Base-by-base conservation (phyloP, 1,139 yeast genomes). In the Yamadazyma siamensis region DNA sequence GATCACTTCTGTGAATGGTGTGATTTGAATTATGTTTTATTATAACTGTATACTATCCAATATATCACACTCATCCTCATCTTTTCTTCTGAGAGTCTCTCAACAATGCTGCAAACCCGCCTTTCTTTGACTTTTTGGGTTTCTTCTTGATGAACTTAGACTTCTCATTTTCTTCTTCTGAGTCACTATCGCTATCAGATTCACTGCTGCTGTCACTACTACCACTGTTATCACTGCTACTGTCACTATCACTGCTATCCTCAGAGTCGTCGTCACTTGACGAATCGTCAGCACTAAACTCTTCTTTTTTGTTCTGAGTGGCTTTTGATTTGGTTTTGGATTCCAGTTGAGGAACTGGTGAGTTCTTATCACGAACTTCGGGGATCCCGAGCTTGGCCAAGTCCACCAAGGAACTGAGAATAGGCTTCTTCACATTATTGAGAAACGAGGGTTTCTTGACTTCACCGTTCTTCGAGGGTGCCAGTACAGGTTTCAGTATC, bases 301-400 rank as follows among this genome's bases (percentile, higher is more conserved):
- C 20, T 18, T 18, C 23, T 19, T 4, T 23, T 21, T 23, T 23
- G 17, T n/a, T n/a, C n/a, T n/a, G n/a, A n/a, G 14, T 27, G 25
- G 25, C 26, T 13, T 23, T 17, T n/a, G 23, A 25, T 23, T 31
- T 36, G 17, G 19, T 25, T 15, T n/a, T n/a, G n/a, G 21, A 28
- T 41, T 7, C 20, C 20, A 7, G 7, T 17, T 17, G 7, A 6
- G 23, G 12, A 6, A 21, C 23, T 24, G 39, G 31, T 40, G 56
- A 9, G 51, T 43, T 41, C 4, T 59, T 49, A 25, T 77, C 84
- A 34, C 61, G 67, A 2, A 79, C 84, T 15, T 75, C 83, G 2
- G 86, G 86, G 12, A 78, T 70, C 2, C 84, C 85, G 36, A 77
- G 59, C 15, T 65, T 58, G 2, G 70, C 79, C 32, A 78, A 58